Conservation (phyloP, 2,329 filamentous ascomycete genomes). For the Beauveria scarabaeidicola region DNA sequence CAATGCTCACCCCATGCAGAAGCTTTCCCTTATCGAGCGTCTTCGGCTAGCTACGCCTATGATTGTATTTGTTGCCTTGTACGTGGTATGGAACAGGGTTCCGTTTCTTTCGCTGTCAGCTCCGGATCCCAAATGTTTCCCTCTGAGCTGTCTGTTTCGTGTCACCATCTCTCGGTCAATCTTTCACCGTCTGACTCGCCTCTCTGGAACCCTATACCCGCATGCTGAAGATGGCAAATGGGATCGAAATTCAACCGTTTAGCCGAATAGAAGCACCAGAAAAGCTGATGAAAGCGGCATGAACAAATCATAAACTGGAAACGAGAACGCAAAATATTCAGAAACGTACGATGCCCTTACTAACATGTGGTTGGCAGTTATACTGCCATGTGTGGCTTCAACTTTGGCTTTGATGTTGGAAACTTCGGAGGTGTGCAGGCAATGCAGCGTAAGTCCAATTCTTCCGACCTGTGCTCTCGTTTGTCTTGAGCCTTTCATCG, state of each 20-base stretch:
- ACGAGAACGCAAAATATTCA: too few relatives aligned
- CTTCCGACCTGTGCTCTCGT: too few relatives aligned
- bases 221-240: neutral
- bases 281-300: too few relatives aligned
- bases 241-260: neutral
- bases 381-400: conserved; percentile 18
- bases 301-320: too few relatives aligned
- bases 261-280: neutral
- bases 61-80: conserved; percentile 7
- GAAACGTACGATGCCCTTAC: neutral
- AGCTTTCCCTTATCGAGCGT: neutral
- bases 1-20: neutral
- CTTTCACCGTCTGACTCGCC: neutral
- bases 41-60: conserved; percentile 2
- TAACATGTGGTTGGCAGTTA: conserved; percentile 13
- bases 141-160: neutral
- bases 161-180: neutral
- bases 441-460: conserved; percentile 14
- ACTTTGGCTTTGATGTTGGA: conserved; percentile 22
- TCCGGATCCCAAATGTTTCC: neutral
- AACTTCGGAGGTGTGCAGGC: conserved; percentile 20
- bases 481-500: too few relatives aligned
- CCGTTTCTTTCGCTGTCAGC: neutral
- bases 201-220: neutral
- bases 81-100: neutral